phyloP scores from a whole-genome alignment of 345 rosid species.

The Citrus trifoliata region DNA sequence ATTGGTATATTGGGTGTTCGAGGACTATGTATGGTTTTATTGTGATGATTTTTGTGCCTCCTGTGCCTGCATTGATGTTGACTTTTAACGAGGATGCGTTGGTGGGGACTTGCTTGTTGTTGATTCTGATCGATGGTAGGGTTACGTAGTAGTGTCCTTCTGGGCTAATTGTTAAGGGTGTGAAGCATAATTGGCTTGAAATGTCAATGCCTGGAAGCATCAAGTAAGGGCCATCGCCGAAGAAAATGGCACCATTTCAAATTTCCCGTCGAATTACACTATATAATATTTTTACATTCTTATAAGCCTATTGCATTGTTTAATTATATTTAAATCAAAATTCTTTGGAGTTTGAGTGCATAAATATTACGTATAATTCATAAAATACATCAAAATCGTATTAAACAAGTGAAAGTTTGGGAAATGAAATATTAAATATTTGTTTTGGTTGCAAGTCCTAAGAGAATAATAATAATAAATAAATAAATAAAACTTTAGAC shows the following conservation, averaged over 20 bases:
- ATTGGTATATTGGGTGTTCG: conserved; percentile 20
- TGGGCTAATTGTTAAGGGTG: conserved; percentile 22
- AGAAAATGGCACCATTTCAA: conserved; percentile 13
- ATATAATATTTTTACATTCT: no score
- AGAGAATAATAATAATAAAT: no score
- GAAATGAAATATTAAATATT: no score
- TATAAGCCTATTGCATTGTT: no score
- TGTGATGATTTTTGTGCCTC: conserved; percentile 28
- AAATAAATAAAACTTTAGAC: no score
- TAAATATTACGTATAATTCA: no score
- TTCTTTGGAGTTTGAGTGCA: no score
- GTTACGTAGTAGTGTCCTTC: conserved; percentile 23
- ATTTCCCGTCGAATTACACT: no score
- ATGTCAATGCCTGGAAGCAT: conserved; percentile 15
- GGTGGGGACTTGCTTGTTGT: conserved; percentile 8
- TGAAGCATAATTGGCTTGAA: conserved; percentile 6
- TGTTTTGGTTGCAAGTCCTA: no score
- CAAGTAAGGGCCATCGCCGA: conserved; percentile 24
- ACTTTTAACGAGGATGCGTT: not conserved
- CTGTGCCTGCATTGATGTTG: conserved; percentile 1
- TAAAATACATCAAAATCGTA: no score
- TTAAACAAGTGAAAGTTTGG: no score
- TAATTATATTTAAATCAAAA: no score
- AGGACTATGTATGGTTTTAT: conserved; percentile 21
- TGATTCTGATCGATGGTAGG: conserved; percentile 18